Conservation (phyloP, 352 stramenopile genomes). For the Blastocystis sp. region DNA sequence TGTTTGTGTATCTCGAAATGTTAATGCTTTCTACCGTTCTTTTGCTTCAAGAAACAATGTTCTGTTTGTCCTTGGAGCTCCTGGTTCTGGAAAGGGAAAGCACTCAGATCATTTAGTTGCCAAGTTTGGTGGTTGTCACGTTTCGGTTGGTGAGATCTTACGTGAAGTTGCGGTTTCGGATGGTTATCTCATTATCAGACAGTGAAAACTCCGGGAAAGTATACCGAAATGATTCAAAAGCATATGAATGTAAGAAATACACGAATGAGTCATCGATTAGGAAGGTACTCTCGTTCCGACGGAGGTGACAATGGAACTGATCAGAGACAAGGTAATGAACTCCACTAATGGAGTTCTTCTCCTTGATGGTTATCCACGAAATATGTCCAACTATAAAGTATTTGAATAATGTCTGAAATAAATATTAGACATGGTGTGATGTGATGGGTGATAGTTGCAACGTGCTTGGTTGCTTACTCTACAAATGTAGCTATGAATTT, state of each 20-base stretch:
- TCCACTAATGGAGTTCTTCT: slow-evolving; percentile 21
- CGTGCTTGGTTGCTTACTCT: slow-evolving; percentile 46
- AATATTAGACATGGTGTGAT: slow-evolving; percentile 22
- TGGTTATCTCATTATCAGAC: neutral
- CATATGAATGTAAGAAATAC: neutral
- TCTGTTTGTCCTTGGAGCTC: slow-evolving; percentile 45
- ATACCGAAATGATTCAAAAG: slow-evolving; percentile 58
- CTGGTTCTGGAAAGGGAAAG: slow-evolving; percentile 52
- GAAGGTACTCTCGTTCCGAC: slow-evolving; percentile 50
- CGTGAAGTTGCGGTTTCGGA: neutral
- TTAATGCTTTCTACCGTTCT: neutral
- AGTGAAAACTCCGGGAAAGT: slow-evolving; percentile 55
- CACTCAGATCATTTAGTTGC: slow-evolving; percentile 42
- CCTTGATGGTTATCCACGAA: slow-evolving; percentile 51
- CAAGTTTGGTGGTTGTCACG: slow-evolving; percentile 44
- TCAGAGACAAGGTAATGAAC: slow-evolving; percentile 27
- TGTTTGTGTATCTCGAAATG: neutral
- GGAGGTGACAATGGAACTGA: slow-evolving; percentile 55
- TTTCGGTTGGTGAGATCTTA: slow-evolving; percentile 49
- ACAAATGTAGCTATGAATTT: slow-evolving; percentile 60
- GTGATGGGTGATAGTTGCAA: slow-evolving; percentile 34
- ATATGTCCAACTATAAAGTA: slow-evolving; percentile 59
- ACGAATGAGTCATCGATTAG: neutral
- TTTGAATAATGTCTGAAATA: neutral
- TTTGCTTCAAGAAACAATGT: slow-evolving; percentile 34